Conservation (phyloP, 768 basidiomycete species). For the Boletus vinaceobasis region DNA sequence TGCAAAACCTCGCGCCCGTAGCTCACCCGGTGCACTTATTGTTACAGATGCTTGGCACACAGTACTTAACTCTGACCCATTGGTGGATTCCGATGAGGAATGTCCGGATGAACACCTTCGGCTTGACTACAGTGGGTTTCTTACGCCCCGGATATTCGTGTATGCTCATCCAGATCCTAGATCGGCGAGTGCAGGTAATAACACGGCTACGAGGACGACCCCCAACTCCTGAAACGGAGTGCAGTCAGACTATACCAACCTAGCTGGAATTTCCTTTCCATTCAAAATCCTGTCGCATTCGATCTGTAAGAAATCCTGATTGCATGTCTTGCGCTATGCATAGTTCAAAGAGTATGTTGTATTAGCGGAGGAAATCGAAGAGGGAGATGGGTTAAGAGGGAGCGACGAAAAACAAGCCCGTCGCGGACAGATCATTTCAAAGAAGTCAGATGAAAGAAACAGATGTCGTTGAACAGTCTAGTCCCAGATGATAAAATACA, state of each 20-base stretch:
- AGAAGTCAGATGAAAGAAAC: slow-evolving; percentile 26
- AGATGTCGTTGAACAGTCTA: slow-evolving; percentile 30
- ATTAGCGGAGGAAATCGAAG: slow-evolving; percentile 19
- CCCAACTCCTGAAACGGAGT: slow-evolving; percentile 52
- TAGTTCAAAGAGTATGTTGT: slow-evolving; percentile 25
- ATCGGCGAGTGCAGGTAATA: slow-evolving; percentile 59
- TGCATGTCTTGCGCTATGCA: slow-evolving; percentile 15
- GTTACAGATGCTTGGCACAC: slow-evolving; percentile 69
- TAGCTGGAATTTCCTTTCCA: background rate
- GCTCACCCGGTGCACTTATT: slow-evolving; percentile 8
- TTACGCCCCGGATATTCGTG: background rate
- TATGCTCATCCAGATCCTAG: slow-evolving; percentile 32
- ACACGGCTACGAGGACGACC: slow-evolving; percentile 52
- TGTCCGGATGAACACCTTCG: slow-evolving; percentile 59
- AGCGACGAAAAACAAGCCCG: slow-evolving; percentile 10
- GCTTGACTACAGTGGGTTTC: slow-evolving; percentile 58
- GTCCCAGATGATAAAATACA: slow-evolving; percentile 37
- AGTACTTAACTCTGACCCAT: slow-evolving; percentile 63
- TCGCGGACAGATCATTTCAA: slow-evolving; percentile 11
- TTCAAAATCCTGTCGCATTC: background rate
- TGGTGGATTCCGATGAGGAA: slow-evolving; percentile 74
- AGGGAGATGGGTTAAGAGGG: slow-evolving; percentile 6
- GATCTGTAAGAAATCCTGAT: background rate
- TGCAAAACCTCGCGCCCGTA: background rate
- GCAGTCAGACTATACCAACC: slow-evolving; percentile 8